These are phyloP conservation scores for Fraxinus floribunda DNA, from an alignment of 305 asterid species.

Conservation along the genomic window DNA sequence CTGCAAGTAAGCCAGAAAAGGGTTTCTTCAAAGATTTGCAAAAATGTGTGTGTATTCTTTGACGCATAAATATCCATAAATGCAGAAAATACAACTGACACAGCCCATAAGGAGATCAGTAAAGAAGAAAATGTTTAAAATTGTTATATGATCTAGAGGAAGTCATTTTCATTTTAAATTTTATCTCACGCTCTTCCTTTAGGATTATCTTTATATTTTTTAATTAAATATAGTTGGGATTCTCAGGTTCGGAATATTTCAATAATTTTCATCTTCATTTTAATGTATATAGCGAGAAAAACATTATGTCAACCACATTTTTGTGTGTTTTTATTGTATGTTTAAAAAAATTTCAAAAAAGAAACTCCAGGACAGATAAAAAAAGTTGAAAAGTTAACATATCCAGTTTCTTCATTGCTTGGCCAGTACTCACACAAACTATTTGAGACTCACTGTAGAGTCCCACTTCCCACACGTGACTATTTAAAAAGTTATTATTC, in stretches of 20 bases:
- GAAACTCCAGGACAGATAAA: not conserved
- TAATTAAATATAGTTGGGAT: not conserved
- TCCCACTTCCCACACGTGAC: not conserved
- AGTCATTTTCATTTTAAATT: constrained; percentile 11
- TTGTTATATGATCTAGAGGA: constrained; percentile 16
- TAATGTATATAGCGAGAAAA: not conserved
- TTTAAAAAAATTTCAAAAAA: not conserved
- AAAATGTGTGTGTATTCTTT: constrained; percentile 7
- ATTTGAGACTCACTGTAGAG: not conserved
- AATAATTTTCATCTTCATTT: not conserved
- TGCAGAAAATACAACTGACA: constrained; percentile 10
- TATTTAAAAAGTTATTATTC: not conserved
- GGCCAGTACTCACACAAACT: not conserved
- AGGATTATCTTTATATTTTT: constrained; percentile 4
- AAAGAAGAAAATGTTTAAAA: not conserved
- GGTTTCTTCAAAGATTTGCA: constrained; percentile 15
- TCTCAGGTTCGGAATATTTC: constrained; percentile 13
- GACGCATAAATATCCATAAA: not conserved
- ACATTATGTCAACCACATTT: not conserved
- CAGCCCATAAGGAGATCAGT: constrained; percentile 1
- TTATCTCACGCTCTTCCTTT: not conserved
- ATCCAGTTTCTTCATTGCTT: not conserved
- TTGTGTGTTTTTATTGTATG: not conserved
- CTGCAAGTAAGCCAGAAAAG: constrained; percentile 49
- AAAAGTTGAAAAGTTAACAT: not conserved